Percentiles rank a stretch among this genome's conserved stretches.
Conservation (phyloP, 2,329 filamentous ascomycete genomes). For the Apiospora pterosperma region DNA sequence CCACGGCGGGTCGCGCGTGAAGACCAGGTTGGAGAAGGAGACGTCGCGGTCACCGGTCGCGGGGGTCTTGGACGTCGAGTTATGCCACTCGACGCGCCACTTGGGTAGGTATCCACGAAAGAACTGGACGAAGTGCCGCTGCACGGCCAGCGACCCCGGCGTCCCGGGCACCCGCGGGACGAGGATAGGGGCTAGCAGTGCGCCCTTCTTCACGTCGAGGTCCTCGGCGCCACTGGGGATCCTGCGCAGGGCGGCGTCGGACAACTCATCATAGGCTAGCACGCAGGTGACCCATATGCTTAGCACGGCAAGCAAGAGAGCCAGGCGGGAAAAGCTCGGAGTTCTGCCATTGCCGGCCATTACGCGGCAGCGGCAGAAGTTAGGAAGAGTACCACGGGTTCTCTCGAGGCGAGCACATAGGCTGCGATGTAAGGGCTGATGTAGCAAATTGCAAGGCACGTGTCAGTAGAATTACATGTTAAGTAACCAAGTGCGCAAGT, state of each 20-base stretch:
- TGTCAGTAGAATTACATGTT: too few species aligned
- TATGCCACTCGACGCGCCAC: conserved; percentile 83
- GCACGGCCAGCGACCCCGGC: conserved; percentile 66
- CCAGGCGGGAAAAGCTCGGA: neutral
- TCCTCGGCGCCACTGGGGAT: conserved; percentile 71
- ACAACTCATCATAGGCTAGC: conserved; percentile 51
- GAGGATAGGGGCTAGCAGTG: conserved; percentile 81
- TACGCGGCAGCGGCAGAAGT: neutral
- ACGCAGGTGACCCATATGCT: neutral
- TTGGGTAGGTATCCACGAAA: conserved; percentile 70
- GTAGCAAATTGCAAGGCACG: neutral
- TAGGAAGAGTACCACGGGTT: neutral
- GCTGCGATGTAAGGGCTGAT: neutral
- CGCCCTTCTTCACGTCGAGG: conserved; percentile 74
- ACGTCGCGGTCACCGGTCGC: conserved; percentile 66
- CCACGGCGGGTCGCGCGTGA: conserved; percentile 86
- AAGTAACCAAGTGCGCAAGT: too few species aligned
- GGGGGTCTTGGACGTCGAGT: conserved; percentile 83
- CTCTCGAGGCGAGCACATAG: neutral
- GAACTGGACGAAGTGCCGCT: conserved; percentile 81
- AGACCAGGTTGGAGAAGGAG: conserved; percentile 84
- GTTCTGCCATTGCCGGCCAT: neutral
- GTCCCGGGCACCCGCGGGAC: conserved; percentile 87
- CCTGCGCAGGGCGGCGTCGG: conserved; percentile 68
- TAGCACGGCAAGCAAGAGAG: neutral